A percentile compares a stretch with the other conserved stretches of the same genome.
phyloP scores from a whole-genome alignment of 345 rosid species.

The Populus deltoides region DNA sequence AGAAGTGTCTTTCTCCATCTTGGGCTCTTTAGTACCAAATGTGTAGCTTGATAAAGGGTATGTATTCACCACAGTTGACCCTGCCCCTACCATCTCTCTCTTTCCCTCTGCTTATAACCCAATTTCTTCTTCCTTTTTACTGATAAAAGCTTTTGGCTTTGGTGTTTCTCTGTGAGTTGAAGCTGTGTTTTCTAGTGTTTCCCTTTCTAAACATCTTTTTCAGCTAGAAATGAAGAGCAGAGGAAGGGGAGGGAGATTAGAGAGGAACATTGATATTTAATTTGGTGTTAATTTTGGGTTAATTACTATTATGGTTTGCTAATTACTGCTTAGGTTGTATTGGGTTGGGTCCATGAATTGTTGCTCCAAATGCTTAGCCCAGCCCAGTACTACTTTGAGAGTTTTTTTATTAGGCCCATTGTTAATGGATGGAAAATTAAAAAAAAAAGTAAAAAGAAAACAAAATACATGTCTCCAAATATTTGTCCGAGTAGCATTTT shows the following conservation, averaged over 20 bases:
- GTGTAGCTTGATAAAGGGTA: conserved; percentile 93
- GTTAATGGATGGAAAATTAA: background rate
- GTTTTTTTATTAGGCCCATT: background rate
- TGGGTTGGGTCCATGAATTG: background rate
- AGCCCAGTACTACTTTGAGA: background rate
- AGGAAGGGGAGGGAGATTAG: background rate
- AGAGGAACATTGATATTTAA: background rate
- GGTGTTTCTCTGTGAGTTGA: background rate
- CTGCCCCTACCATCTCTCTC: conserved; percentile 45
- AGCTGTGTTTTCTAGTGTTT: background rate
- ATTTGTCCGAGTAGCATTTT: too few relatives aligned
- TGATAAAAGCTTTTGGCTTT: background rate
- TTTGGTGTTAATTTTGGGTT: background rate
- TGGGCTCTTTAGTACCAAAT: conserved; percentile 92
- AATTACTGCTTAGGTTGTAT: background rate
- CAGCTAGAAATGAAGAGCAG: background rate
- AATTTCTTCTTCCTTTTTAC: background rate
- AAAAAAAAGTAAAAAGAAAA: too few relatives aligned
- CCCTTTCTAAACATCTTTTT: background rate
- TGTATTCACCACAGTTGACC: conserved; percentile 79
- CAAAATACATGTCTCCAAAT: too few relatives aligned
- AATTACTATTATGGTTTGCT: background rate
- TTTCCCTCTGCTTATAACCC: background rate
- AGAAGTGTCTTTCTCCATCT: conserved; percentile 93
- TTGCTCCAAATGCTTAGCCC: background rate